Evolutionary conservation across 805 yeast species (phyloP).

Genomic region (Saccharomycopsis oosterbeekiorum): DNA sequence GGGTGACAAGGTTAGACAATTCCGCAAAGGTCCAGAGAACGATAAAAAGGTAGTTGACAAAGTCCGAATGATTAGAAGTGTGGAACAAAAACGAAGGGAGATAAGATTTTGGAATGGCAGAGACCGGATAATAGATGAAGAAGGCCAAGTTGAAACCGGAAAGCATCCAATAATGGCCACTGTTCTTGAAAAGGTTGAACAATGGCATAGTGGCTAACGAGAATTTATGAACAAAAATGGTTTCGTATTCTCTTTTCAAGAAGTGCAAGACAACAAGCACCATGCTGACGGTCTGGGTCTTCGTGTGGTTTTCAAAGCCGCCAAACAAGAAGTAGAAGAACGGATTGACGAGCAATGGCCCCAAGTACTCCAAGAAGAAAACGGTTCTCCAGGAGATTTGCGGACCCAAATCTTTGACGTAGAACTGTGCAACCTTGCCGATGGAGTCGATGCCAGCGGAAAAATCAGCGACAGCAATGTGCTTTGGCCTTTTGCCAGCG

Average conservation of each 20-base stretch:
- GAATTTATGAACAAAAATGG: constrained; percentile 74
- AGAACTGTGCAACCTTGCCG: constrained; percentile 35
- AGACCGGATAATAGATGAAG: constrained; percentile 31
- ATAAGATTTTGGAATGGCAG: neutral
- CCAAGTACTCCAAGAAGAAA: constrained; percentile 78
- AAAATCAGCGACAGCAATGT: constrained; percentile 24
- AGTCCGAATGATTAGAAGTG: constrained; percentile 18
- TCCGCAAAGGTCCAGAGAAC: constrained; percentile 52
- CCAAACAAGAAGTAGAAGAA: constrained; percentile 43
- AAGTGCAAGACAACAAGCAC: constrained; percentile 63
- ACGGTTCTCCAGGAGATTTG: constrained; percentile 90
- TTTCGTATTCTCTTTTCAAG: constrained; percentile 81
- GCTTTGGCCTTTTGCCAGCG: constrained; percentile 21
- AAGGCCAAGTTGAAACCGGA: constrained; percentile 54
- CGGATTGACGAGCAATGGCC: constrained; percentile 79
- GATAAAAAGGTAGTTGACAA: constrained; percentile 24
- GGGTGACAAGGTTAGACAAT: constrained; percentile 62
- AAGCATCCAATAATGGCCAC: constrained; percentile 86
- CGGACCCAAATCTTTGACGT: constrained; percentile 83
- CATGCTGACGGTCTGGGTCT: constrained; percentile 45
- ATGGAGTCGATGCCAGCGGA: constrained; percentile 31
- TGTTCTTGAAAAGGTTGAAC: constrained; percentile 78
- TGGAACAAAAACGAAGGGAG: constrained; percentile 12
- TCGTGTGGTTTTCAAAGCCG: constrained; percentile 30
- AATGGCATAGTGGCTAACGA: constrained; percentile 90